Percentiles rank a stretch among this genome's conserved stretches.
Conservation (phyloP, 2,329 filamentous ascomycete genomes). For the Pezicula neosporulosa region DNA sequence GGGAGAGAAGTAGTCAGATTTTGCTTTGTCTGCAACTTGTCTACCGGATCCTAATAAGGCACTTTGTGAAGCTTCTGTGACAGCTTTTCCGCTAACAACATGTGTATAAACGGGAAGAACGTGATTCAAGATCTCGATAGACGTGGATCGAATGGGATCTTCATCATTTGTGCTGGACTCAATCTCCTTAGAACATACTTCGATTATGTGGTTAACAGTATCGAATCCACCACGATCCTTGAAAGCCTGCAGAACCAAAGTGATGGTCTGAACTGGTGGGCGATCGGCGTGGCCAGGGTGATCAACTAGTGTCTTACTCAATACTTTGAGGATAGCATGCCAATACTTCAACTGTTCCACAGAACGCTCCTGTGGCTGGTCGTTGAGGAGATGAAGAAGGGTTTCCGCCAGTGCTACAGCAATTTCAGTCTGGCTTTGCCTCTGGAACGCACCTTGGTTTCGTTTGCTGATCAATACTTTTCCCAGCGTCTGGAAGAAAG, state of each 20-base stretch:
- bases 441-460: constrained; percentile 60
- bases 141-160: constrained; percentile 37
- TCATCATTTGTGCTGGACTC: constrained; percentile 33
- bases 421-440: constrained; percentile 49
- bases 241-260: constrained; percentile 82
- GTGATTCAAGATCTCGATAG: constrained; percentile 38
- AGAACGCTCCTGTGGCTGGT: constrained; percentile 38
- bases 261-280: constrained; percentile 50
- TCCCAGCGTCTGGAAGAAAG: constrained; percentile 82
- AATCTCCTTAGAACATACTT: constrained; percentile 61
- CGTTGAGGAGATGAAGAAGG: constrained; percentile 62
- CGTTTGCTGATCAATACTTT: constrained; percentile 76
- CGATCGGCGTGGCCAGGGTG: constrained; percentile 35
- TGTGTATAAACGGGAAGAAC: constrained; percentile 80
- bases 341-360: constrained; percentile 73
- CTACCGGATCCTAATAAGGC: constrained; percentile 43
- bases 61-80: constrained; percentile 72
- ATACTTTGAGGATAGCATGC: constrained; percentile 74
- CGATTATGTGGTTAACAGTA: constrained; percentile 68
- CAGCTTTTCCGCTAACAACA: constrained; percentile 72
- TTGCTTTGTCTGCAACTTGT: constrained; percentile 51
- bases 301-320: constrained; percentile 78
- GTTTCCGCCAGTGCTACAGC: constrained; percentile 68
- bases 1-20: constrained; percentile 59
- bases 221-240: constrained; percentile 76